phyloP scores from a whole-genome alignment of 768 basidiomycete genomes.

The Udeniomyces megalosporus region DNA sequence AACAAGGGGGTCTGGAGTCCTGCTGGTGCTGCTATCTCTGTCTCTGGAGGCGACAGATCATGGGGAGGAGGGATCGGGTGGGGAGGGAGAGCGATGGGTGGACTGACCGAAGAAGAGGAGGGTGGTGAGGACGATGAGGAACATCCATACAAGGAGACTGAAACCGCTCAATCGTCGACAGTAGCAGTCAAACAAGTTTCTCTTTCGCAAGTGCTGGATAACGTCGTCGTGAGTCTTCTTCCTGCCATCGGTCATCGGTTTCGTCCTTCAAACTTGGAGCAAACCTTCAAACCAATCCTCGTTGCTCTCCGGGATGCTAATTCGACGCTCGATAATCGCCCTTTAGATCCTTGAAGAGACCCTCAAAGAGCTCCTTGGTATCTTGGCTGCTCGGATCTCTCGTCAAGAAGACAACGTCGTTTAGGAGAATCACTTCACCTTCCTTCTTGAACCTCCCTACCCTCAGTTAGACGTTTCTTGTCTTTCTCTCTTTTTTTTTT shows the following conservation, averaged over 20 bases:
- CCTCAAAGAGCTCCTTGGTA: constrained; percentile 52
- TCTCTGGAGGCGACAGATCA: background rate
- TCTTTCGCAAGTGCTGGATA: constrained; percentile 72
- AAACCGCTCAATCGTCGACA: background rate
- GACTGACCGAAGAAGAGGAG: constrained; percentile 25
- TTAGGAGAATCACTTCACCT: too few species aligned
- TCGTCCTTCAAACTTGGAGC: too few species aligned
- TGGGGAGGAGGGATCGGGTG: background rate
- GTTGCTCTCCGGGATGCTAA: too few species aligned
- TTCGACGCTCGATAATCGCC: too few species aligned
- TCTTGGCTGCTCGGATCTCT: background rate
- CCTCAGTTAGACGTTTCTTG: too few species aligned
- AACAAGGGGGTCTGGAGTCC: constrained; percentile 2
- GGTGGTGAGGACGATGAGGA: background rate
- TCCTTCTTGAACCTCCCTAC: too few species aligned
- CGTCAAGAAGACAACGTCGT: too few species aligned
- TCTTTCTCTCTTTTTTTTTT: too few species aligned
- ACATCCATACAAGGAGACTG: background rate
- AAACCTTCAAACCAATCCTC: too few species aligned
- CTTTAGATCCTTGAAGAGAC: constrained; percentile 63
- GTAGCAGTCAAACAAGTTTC: constrained; percentile 37
- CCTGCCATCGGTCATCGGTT: background rate
- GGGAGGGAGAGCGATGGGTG: constrained; percentile 21
- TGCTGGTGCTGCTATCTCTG: background rate
- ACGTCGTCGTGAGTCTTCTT: constrained; percentile 47